Evolutionary conservation across 106 monocot species (phyloP), one percentile per base, ranked within the genome.

Genomic region (Dioscorea zingiberensis): DNA sequence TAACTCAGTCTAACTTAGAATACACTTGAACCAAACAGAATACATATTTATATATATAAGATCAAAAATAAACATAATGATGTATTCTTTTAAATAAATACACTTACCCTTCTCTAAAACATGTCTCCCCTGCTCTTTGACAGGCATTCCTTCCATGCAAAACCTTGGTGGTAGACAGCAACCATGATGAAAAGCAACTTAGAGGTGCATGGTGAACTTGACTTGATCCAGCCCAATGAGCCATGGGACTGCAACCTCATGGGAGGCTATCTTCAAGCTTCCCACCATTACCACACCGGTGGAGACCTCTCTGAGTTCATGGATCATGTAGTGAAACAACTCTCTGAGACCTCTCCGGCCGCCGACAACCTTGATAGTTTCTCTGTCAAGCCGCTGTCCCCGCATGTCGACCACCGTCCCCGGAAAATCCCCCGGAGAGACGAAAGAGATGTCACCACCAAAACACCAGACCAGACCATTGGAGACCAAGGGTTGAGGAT

Each of bases 221-320:
- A 62, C 60, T 54, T 80, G 4, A 65, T 80, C 70, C 80, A 80
- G 13, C 66, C 59, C 57, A 64, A 65, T 59, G 79, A 74, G 4
- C 68, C 32, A 2, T 62, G 48, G 25, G 53, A 56, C 21, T 0
- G 13, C 7, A 13, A 60, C 16, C 15, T 29, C 27, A 19, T 30
- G 58, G 56, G 38, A 1, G 38, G 38, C 10, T 38, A 38, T 38
- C 4, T 38, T 38, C 38, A 38, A 38, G 32, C 29, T 23, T 21
- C 47, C 17, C 48, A 48, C 7, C 45, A 47, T 21, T 54, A 18
- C 54, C 22, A 13, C n/a, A 12, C 22, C 25, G 26, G 23, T 16
- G 10, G 32, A 30, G 64, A 79, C 23, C 21, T 70, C 44, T 74
- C 74, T 3, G 69, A 74, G 15, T 60, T 54, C 57, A 65, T 74